Base-by-base conservation (phyloP, 75 land plant species). In the Selaginella tamariscina region DNA sequence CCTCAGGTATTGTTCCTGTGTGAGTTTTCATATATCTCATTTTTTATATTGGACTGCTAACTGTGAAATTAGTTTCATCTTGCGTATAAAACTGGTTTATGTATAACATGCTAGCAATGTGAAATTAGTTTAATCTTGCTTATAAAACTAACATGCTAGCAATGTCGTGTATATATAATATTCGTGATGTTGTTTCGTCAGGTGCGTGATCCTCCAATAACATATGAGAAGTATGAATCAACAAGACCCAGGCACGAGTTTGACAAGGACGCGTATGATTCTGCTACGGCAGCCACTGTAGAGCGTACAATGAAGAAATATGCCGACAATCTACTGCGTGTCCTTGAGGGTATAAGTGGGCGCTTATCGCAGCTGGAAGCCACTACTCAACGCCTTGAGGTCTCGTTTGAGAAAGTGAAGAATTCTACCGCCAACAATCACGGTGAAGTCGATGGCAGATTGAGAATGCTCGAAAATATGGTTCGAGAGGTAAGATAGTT, bases 301-400 rank as follows among this genome's bases (percentile, higher is more conserved):
- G 95, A 88, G 69, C 68, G 65, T 13, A 80, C 89, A 30, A 79
- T 92, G 79, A 84, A 86, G 78, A 86, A 86, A 69, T 68, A 88
- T 73, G 72, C 82, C 54, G 97, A 92, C 72, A 77, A 74, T 63
- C 57, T 88, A 56, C 30, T 92, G 24, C 79, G 78, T 70, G 77
- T 82, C 29, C 65, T 92, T 39, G 97, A 88, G 73, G 82, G 87
- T 33, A 59, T 92, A 22, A 82, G 85, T 66, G 84, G 87, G 64
- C 79, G 97, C 27, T 54, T 92, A 5, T 69, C 87, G 27, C 89
- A 88, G 73, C 73, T 92, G 72, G 94, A 92, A 68, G 77, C 69
- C 27, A 78, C 84, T 65, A 86, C 87, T 2, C 85, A 77, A 28
- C 81, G 82, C 23, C 82, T 91, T 59, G 97, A 91, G 64, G 66